phyloP scores from a whole-genome alignment of 2,329 filamentous ascomycete genomes.

The Ascochyta viciae-villosae region DNA sequence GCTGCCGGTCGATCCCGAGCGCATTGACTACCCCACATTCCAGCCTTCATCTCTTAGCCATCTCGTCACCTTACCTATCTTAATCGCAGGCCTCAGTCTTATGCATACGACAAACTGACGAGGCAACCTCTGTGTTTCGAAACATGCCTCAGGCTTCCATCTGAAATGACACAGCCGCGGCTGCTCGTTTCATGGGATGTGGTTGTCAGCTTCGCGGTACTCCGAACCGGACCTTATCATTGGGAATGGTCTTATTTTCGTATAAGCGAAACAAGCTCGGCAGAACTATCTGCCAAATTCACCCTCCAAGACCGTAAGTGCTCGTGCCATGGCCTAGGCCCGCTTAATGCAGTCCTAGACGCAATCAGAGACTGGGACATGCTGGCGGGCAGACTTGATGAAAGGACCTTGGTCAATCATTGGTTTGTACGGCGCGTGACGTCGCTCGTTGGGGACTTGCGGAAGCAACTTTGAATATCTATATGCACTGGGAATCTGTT shows the following conservation, averaged over 20 bases:
- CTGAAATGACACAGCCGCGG: not conserved
- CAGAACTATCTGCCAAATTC: too few relatives aligned
- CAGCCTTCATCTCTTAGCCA: conserved; percentile 17
- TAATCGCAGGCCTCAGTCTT: conserved; percentile 1
- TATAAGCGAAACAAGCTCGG: conserved; percentile 2
- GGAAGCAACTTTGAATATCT: not conserved
- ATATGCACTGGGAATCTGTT: not conserved
- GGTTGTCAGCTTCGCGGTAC: not conserved
- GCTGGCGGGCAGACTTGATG: not conserved
- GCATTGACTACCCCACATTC: conserved; percentile 23
- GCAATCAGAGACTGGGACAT: not conserved
- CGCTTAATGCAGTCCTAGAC: not conserved
- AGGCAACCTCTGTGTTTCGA: conserved; percentile 11
- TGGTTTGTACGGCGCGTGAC: conserved; percentile 1
- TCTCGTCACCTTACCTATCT: not conserved
- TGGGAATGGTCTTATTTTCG: not conserved
- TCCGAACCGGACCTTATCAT: not conserved
- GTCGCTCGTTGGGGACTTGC: not conserved
- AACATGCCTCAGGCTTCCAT: conserved; percentile 5
- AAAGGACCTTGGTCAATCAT: not conserved
- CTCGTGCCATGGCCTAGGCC: not conserved
- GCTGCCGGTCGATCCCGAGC: conserved; percentile 10
- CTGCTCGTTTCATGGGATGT: not conserved
- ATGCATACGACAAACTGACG: conserved; percentile 4
- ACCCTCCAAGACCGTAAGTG: not conserved